A percentile compares a stretch with the other conserved stretches of the same genome.
Conservation (phyloP, 2,329 filamentous ascomycete species). For the Parascedosporium putredinis region DNA sequence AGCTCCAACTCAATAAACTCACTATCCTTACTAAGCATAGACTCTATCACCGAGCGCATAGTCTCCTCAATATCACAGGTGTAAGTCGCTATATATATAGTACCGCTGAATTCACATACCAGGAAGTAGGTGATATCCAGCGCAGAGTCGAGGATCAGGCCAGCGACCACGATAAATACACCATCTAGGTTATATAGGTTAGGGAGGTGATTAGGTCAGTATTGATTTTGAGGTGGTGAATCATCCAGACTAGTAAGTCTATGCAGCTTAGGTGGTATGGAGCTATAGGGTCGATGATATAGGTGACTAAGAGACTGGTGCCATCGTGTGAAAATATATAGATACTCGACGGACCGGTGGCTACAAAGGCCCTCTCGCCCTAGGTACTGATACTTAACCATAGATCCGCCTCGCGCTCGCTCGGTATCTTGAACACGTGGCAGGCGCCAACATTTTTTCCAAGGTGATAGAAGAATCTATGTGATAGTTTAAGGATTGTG, state of each 20-base stretch:
- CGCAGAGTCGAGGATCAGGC: background rate
- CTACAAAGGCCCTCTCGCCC: background rate
- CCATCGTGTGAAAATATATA: background rate
- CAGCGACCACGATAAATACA: background rate
- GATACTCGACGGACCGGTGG: background rate
- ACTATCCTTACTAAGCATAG: constrained; percentile 13
- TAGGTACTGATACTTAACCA: constrained; percentile 2
- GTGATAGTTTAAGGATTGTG: background rate
- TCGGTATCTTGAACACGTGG: background rate
- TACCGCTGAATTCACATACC: background rate
- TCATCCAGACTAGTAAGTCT: background rate
- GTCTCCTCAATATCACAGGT: background rate
- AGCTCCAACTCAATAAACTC: constrained; percentile 6
- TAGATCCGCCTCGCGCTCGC: background rate
- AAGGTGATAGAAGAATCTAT: background rate
- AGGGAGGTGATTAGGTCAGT: background rate
- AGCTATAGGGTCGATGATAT: background rate
- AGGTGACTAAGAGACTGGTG: background rate
- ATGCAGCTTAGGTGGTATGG: background rate
- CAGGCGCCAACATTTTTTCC: background rate
- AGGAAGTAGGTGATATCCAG: background rate
- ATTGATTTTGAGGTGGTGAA: background rate
- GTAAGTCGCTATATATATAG: background rate
- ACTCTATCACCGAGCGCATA: background rate
- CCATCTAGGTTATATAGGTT: background rate